Evolutionary conservation across 2,329 filamentous ascomycete species (phyloP).

Genomic region (Phialemoniopsis sp.): DNA sequence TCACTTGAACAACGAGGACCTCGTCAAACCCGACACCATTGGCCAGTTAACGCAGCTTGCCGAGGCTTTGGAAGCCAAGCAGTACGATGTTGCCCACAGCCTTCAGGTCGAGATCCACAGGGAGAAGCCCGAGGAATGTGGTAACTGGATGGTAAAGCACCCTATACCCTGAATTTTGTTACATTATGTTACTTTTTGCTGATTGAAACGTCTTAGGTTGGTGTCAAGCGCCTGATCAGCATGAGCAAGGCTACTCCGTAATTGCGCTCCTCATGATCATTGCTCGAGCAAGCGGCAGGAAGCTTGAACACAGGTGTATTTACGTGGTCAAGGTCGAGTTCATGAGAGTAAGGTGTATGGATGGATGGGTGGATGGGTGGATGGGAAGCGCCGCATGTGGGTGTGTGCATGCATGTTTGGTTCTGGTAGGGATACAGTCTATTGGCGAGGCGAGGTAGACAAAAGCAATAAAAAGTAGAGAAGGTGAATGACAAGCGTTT

Average conservation of each 20-base stretch:
- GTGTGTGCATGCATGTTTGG: too few species aligned
- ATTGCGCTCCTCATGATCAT: too few species aligned
- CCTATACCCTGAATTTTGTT: neutral
- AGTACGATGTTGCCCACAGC: conserved; percentile 63
- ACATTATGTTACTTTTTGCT: neutral
- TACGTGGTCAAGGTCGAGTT: too few species aligned
- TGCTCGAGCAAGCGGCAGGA: too few species aligned
- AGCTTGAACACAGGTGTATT: too few species aligned
- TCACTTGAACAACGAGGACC: conserved; percentile 91
- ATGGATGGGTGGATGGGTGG: too few species aligned
- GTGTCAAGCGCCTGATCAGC: conserved; percentile 58
- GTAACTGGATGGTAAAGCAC: conserved; percentile 77
- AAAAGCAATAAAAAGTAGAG: too few species aligned
- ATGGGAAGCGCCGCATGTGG: too few species aligned
- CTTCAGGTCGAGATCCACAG: conserved; percentile 73
- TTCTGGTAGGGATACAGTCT: too few species aligned
- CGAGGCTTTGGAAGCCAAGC: conserved; percentile 60
- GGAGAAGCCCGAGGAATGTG: conserved; percentile 75
- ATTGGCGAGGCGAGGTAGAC: too few species aligned
- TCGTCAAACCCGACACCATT: conserved; percentile 77
- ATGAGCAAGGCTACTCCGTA: conserved; percentile 58
- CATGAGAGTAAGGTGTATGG: neutral
- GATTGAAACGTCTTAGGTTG: conserved; percentile 36
- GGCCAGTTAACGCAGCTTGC: conserved; percentile 61
- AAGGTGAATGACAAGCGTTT: conserved; percentile 1